These are phyloP conservation scores for Rhododendron williamsianum DNA, from an alignment of 148 eudicot genomes.

Conservation along the genomic window DNA sequence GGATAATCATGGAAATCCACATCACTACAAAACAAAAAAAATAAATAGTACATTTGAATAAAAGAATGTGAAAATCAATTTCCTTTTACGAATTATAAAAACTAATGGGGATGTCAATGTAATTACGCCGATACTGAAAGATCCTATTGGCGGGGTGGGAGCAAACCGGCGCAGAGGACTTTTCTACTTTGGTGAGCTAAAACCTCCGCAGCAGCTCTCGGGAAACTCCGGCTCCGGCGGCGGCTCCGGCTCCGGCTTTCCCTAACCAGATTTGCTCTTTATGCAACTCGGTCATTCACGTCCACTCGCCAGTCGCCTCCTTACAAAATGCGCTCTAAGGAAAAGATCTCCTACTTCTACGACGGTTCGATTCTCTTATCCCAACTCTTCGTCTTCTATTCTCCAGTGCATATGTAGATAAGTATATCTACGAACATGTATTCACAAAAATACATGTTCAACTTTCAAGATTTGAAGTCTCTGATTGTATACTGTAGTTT, in stretches of 20 bases:
- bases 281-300: neutral
- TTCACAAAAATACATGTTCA: neutral
- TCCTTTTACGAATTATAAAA: neutral
- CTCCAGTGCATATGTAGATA: neutral
- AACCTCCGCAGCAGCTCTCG: neutral
- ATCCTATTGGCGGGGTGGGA: neutral
- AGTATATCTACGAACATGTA: neutral
- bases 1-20: no score
- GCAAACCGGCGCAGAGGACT: no score
- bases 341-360: slow-evolving; percentile 83
- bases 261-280: neutral
- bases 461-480: neutral
- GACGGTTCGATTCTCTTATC: slow-evolving; percentile 45
- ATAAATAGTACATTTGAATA: no score
- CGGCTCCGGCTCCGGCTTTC: slow-evolving; percentile 6
- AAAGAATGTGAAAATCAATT: no score
- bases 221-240: neutral
- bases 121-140: neutral
- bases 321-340: slow-evolving; percentile 77
- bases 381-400: neutral
- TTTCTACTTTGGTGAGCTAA: neutral
- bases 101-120: neutral
- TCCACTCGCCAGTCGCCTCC: neutral
- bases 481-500: neutral
- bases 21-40: no score